These are phyloP conservation scores for Myxozyma mucilagina DNA, from an alignment of 805 yeast species.

Conservation along the genomic window DNA sequence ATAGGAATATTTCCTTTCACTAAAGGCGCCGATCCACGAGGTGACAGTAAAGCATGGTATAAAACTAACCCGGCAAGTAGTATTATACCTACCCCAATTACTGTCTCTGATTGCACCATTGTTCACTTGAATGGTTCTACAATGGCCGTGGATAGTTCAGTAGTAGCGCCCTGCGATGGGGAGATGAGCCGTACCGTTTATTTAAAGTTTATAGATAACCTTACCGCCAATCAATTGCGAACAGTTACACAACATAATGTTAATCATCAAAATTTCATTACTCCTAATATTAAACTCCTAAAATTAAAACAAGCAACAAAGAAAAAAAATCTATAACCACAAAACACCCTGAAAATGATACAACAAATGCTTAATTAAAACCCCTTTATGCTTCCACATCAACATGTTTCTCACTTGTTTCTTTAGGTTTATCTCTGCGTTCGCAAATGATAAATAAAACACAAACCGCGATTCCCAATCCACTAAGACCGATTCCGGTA, in stretches of 20 bases:
- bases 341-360: too few relatives aligned
- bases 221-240: too few relatives aligned
- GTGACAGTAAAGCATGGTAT: not conserved
- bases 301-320: too few relatives aligned
- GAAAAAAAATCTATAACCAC: too few relatives aligned
- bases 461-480: conserved; percentile 44
- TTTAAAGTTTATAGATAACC: too few relatives aligned
- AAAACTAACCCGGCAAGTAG: not conserved
- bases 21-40: conserved; percentile 7
- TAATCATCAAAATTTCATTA: too few relatives aligned
- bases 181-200: too few relatives aligned
- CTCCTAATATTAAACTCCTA: too few relatives aligned
- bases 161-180: too few relatives aligned
- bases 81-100: not conserved
- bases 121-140: not conserved
- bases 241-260: too few relatives aligned
- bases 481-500: conserved; percentile 62
- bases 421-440: not conserved
- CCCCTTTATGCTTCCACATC: not conserved
- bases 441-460: not conserved
- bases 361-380: too few relatives aligned
- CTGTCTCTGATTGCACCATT: not conserved
- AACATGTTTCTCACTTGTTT: not conserved
- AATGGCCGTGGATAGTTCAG: not conserved
- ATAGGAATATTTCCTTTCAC: conserved; percentile 18